phyloP scores from a whole-genome alignment of 2,329 filamentous ascomycete species.

The Ophiocordyceps robertsii region DNA sequence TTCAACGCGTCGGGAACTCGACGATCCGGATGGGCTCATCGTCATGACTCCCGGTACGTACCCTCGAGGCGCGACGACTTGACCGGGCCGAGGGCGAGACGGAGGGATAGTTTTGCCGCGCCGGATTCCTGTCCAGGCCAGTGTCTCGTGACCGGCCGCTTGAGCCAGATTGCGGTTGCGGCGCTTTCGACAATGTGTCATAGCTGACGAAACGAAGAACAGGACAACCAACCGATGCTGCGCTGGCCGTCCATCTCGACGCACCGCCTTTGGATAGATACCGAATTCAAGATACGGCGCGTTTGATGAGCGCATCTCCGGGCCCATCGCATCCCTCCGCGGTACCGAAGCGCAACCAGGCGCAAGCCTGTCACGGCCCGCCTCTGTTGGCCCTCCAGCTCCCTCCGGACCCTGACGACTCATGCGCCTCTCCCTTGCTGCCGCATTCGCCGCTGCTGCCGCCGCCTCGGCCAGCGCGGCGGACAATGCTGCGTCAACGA shows the following conservation, averaged over 20 bases:
- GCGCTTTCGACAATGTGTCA: too few relatives aligned
- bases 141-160: background rate
- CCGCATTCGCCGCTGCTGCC: conserved; percentile 22
- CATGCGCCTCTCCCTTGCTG: conserved; percentile 14
- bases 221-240: too few relatives aligned
- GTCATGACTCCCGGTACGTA: background rate
- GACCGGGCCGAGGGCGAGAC: background rate
- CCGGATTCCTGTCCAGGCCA: background rate
- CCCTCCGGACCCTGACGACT: background rate
- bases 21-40: conserved; percentile 11
- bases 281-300: too few relatives aligned
- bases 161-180: background rate
- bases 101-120: background rate
- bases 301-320: background rate
- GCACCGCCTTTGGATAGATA: too few relatives aligned
- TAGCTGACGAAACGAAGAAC: too few relatives aligned
- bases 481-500: conserved; percentile 14
- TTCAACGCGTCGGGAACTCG: conserved; percentile 6
- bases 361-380: background rate
- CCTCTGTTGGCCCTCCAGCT: background rate
- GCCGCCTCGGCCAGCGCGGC: conserved; percentile 19
- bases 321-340: background rate
- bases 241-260: too few relatives aligned
- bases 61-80: background rate
- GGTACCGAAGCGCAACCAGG: background rate